Base-by-base conservation (phyloP, 2,329 filamentous ascomycete genomes). In the Clonostachys rhizophaga region DNA sequence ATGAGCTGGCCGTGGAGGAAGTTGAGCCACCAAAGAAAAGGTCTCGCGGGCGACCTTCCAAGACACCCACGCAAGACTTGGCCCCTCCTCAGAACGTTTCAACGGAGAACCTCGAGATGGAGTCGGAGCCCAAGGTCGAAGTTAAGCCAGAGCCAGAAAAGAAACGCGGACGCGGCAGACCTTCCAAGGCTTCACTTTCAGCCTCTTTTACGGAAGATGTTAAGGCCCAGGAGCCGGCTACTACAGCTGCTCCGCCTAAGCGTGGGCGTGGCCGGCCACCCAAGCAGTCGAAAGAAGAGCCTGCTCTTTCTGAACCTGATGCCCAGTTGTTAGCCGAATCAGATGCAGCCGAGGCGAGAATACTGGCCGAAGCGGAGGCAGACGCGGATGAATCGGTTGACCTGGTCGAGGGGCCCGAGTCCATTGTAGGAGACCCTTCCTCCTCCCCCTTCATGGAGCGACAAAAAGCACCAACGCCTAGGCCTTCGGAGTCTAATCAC, bases 111-210 rank as follows among this genome's bases (percentile, higher is more conserved):
- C 24, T 30, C 3, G 24, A 30, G 24, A 10, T 3, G 9, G 24
- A 30, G 24, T 34, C 11, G 5, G 8, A 45, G 47, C 43, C 43
- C 34, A 33, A n/a, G 42, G 30, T 10, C 1, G 42, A 40, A 34
- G 36, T 11, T 40, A 37, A 40, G 30, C 35, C 40, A 24, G 36
- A 50, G 2, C 52, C 58, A n/a, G 24, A 30, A 30, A 50, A 47
- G 6, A 65, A 64, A 47, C 57, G 61, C 17, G 52, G 54, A 3
- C 60, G 59, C 39, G 62, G 62, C 3, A 58, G 61, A 6, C 63
- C 63, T 20, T 62, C 61, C 5, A 65, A 64, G 47, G 52, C 54
- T n/a, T 63, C 62, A 7, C 43, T 39, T n/a, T n/a, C 14, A n/a
- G 17, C 14, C 36, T 18, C 14, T n/a, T n/a, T 39, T 10, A 18